These are phyloP conservation scores for Phytophthora megakarya DNA, from an alignment of 352 stramenopile genomes.

Conservation along the genomic window DNA sequence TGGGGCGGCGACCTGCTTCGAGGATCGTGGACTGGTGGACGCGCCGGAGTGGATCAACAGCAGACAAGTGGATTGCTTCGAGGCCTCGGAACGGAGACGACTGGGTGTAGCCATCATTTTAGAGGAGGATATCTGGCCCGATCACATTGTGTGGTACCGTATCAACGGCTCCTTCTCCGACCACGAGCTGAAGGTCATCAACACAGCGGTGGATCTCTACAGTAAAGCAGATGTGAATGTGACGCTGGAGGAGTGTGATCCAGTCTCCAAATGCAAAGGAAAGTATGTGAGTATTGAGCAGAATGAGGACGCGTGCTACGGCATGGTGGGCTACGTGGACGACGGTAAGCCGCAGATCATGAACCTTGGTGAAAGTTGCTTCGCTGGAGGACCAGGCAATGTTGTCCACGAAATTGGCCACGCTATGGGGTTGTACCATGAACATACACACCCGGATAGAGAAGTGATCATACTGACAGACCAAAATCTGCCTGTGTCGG, in stretches of 20 bases:
- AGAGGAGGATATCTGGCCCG: conserved; percentile 67
- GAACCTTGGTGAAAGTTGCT: conserved; percentile 74
- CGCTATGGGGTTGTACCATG: conserved; percentile 67
- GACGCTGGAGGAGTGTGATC: conserved; percentile 68
- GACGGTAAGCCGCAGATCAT: conserved; percentile 67
- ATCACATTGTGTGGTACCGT: conserved; percentile 72
- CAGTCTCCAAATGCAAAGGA: conserved; percentile 54
- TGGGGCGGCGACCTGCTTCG: conserved; percentile 55
- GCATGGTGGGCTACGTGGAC: conserved; percentile 73
- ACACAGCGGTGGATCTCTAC: conserved; percentile 61
- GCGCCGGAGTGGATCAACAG: conserved; percentile 51
- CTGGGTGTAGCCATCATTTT: conserved; percentile 65
- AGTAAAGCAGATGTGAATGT: conserved; percentile 64
- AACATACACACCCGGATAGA: conserved; percentile 70
- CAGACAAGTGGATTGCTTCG: conserved; percentile 40
- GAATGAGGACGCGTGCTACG: conserved; percentile 74
- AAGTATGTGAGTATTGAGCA: conserved; percentile 79
- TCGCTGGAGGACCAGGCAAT: conserved; percentile 52
- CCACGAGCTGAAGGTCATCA: conserved; percentile 53
- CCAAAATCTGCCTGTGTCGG: conserved; percentile 58
- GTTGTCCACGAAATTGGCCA: conserved; percentile 74
- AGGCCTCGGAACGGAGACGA: conserved; percentile 33
- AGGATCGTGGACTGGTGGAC: conserved; percentile 69
- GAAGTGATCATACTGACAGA: conserved; percentile 77
- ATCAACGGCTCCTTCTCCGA: conserved; percentile 58